A percentile compares a stretch with the other conserved stretches of the same genome.
These are phyloP conservation scores for Herpetomonas tarakana DNA, from an alignment of 208 protist species.

Conservation along the genomic window DNA sequence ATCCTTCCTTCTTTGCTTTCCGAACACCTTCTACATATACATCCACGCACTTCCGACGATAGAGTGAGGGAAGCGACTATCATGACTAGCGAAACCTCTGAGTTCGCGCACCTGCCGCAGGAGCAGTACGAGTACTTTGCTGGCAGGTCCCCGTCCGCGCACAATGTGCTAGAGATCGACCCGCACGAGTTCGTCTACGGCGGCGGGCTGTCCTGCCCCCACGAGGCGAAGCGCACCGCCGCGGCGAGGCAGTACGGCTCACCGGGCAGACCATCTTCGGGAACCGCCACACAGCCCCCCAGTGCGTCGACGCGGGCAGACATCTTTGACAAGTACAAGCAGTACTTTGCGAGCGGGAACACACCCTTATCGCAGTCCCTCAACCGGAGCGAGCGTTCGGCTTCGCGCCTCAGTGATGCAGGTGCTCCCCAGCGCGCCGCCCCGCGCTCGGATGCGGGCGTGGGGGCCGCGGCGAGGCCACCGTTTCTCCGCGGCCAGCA, in stretches of 20 bases:
- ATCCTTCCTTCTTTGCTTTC: background rate
- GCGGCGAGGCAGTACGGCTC: background rate
- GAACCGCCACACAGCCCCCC: background rate
- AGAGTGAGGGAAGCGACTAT: too few species aligned
- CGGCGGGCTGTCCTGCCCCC: background rate
- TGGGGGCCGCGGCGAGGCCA: background rate
- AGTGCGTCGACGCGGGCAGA: background rate
- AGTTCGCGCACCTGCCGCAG: constrained; percentile 3
- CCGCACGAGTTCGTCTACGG: background rate
- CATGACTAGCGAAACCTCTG: too few species aligned
- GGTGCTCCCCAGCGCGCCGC: background rate
- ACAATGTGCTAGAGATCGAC: background rate
- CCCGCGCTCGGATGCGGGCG: too few species aligned
- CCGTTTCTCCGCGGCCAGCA: background rate
- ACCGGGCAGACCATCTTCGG: background rate
- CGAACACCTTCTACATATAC: background rate
- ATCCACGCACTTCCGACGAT: background rate
- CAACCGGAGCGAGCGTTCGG: constrained; percentile 1
- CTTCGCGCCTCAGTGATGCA: background rate
- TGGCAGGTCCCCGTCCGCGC: background rate
- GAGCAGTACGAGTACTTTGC: constrained; percentile 13
- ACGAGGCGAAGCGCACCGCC: background rate
- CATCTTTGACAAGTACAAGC: constrained; percentile 15
- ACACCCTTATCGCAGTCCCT: background rate
- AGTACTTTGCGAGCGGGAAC: constrained; percentile 8